These are phyloP conservation scores for Gamarada debralockiae DNA, from an alignment of 495 filamentous ascomycete genomes.

Conservation along the genomic window DNA sequence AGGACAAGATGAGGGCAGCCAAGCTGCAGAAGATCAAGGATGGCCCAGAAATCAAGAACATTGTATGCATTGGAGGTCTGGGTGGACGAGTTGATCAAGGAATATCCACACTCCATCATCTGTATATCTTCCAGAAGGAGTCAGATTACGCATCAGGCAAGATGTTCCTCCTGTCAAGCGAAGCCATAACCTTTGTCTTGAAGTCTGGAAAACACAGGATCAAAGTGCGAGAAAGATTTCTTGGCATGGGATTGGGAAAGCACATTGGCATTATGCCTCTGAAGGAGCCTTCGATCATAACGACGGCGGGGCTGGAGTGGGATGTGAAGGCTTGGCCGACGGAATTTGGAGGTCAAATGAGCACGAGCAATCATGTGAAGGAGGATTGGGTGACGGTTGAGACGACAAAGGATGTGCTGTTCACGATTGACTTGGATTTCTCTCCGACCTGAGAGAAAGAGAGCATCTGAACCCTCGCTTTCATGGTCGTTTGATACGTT, in stretches of 20 bases:
- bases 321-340: slow-evolving; percentile 80
- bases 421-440: slow-evolving; percentile 72
- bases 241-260: slow-evolving; percentile 43
- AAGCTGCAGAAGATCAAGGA: not conserved
- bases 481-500: too few species aligned
- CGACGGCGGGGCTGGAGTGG: slow-evolving; percentile 81
- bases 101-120: slow-evolving; percentile 78
- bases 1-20: not conserved
- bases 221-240: slow-evolving; percentile 44
- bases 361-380: slow-evolving; percentile 86
- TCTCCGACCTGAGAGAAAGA: not conserved
- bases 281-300: slow-evolving; percentile 66
- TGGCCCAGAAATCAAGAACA: slow-evolving; percentile 26
- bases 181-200: slow-evolving; percentile 78
- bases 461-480: too few species aligned
- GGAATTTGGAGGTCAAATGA: slow-evolving; percentile 76
- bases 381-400: slow-evolving; percentile 52
- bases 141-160: slow-evolving; percentile 37
- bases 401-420: slow-evolving; percentile 68
- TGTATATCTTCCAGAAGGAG: slow-evolving; percentile 55
- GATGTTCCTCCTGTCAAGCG: slow-evolving; percentile 70
- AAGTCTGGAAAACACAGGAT: slow-evolving; percentile 64
- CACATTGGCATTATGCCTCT: slow-evolving; percentile 85
- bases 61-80: slow-evolving; percentile 77
- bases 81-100: slow-evolving; percentile 91